Percentiles rank a stretch among this genome's conserved stretches.
Conservation (phyloP, 208 protist species). For the Leishmania gerbilli region DNA sequence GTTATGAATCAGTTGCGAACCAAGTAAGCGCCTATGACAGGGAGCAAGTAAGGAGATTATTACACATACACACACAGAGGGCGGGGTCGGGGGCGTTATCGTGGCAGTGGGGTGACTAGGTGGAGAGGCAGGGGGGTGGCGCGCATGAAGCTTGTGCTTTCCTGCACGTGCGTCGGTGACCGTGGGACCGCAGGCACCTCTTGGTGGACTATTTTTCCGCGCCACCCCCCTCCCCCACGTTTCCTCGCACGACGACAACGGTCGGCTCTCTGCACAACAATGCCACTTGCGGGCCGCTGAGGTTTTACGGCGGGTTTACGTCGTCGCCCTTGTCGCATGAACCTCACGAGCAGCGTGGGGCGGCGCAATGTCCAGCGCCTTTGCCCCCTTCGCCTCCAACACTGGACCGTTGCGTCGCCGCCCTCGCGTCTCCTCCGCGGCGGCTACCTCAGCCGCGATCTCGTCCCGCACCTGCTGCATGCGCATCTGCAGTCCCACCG, state of each 20-base stretch:
- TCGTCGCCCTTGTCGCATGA: background rate
- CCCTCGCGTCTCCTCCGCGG: background rate
- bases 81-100: background rate
- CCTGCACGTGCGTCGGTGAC: background rate
- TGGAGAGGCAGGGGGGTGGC: background rate
- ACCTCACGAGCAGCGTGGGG: background rate
- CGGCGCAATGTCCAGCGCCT: background rate
- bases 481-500: slow-evolving; percentile 27
- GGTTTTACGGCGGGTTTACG: background rate
- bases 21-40: background rate
- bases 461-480: slow-evolving; percentile 49
- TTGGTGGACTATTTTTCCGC: background rate
- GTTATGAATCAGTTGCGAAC: background rate
- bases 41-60: background rate
- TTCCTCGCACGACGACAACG: background rate
- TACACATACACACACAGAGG: background rate
- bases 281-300: background rate
- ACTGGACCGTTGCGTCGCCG: background rate
- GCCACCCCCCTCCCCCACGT: background rate
- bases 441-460: slow-evolving; percentile 24
- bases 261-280: background rate
- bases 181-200: background rate
- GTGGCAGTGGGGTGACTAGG: background rate
- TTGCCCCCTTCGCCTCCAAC: background rate
- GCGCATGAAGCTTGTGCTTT: background rate